Conservation (phyloP, 2,329 filamentous ascomycete species). For the Aaosphaeria pasadenensis region DNA sequence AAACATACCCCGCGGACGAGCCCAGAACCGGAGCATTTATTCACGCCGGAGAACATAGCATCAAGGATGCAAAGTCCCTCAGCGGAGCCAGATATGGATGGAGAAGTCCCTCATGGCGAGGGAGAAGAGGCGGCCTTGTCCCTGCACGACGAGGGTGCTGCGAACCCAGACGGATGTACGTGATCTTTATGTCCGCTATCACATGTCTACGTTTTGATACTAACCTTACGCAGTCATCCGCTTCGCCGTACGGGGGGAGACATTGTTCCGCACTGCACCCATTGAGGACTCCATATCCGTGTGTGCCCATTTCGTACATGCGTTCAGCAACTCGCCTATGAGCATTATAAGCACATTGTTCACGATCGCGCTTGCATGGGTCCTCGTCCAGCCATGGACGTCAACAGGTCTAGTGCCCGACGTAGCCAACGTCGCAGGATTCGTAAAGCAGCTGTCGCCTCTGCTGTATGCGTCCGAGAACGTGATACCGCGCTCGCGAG, state of each 20-base stretch:
- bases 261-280: conserved; percentile 81
- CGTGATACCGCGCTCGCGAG: conserved; percentile 79
- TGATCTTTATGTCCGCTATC: conserved; percentile 6
- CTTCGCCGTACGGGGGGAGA: conserved; percentile 82
- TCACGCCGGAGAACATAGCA: conserved; percentile 30
- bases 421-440: conserved; percentile 82
- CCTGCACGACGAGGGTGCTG: conserved; percentile 22
- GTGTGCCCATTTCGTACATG: conserved; percentile 57
- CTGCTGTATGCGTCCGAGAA: conserved; percentile 93
- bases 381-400: conserved; percentile 63
- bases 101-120: conserved; percentile 9
- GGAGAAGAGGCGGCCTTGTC: conserved; percentile 23
- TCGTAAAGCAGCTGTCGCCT: conserved; percentile 89
- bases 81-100: conserved; percentile 17
- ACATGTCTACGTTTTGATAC: conserved; percentile 8
- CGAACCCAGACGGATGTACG: conserved; percentile 33
- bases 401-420: conserved; percentile 68
- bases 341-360: conserved; percentile 63
- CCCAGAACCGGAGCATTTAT: conserved; percentile 42
- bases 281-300: conserved; percentile 71
- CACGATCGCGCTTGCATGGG: conserved; percentile 62
- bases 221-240: conserved; percentile 65
- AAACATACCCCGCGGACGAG: conserved; percentile 56
- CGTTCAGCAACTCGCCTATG: conserved; percentile 66
- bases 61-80: conserved; percentile 33